Conservation (phyloP, 2,329 filamentous ascomycete species). For the Tolypocladium nubicola region DNA sequence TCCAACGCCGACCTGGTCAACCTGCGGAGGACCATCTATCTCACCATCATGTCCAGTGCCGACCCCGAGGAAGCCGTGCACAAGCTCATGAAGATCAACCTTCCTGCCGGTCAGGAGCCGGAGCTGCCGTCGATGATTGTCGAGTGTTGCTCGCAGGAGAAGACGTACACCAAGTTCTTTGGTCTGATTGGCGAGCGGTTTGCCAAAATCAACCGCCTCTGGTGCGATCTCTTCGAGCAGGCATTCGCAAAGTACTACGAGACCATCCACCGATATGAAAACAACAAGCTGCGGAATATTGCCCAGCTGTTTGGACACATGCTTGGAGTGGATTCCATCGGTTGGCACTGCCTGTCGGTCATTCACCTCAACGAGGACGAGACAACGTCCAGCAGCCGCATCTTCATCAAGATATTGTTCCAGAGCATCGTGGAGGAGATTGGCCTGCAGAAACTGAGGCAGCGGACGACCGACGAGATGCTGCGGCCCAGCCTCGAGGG, state of each 20-base stretch:
- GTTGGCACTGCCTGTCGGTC: conserved; percentile 79
- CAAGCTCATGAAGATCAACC: conserved; percentile 89
- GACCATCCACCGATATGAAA: conserved; percentile 94
- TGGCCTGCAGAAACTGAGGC: conserved; percentile 69
- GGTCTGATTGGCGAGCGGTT: conserved; percentile 90
- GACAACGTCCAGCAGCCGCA: conserved; percentile 90
- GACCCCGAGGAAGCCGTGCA: conserved; percentile 95
- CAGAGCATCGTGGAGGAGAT: conserved; percentile 83
- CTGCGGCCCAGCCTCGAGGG: conserved; percentile 71
- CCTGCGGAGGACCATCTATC: conserved; percentile 84
- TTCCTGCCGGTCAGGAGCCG: conserved; percentile 76
- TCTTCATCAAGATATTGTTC: conserved; percentile 97
- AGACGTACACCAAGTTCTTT: conserved; percentile 96
- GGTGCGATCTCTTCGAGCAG: conserved; percentile 86
- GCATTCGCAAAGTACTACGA: conserved; percentile 91
- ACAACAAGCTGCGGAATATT: conserved; percentile 88
- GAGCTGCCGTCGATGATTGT: conserved; percentile 96
- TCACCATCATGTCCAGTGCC: conserved; percentile 94
- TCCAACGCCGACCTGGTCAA: conserved; percentile 94
- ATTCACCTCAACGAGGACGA: conserved; percentile 94
- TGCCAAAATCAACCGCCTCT: conserved; percentile 89
- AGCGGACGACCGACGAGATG: conserved; percentile 66
- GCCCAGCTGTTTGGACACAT: conserved; percentile 91
- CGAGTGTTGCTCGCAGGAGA: conserved; percentile 92
- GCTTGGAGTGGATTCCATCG: conserved; percentile 76